phyloP scores from a whole-genome alignment of 192 early-diverging fungal genomes.

The Podila clonocystis region DNA sequence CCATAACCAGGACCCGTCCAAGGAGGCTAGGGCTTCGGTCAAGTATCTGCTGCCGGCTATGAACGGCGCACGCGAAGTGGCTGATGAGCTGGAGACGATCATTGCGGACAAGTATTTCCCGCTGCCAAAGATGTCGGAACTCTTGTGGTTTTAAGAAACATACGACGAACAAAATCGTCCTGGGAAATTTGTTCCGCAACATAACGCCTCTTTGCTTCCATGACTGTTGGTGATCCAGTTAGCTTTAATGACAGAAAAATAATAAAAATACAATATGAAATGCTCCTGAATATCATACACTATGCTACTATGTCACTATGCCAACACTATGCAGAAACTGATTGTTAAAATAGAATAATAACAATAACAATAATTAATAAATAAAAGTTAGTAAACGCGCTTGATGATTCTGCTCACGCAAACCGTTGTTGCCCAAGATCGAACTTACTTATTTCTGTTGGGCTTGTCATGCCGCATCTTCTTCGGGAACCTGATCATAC shows the following conservation, averaged over 20 bases:
- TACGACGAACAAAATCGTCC: too few species aligned
- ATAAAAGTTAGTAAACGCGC: not conserved
- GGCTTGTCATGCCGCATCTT: conserved; percentile 71
- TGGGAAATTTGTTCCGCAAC: too few species aligned
- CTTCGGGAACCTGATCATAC: conserved; percentile 59
- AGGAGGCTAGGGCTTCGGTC: conserved; percentile 70
- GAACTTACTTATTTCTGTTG: conserved; percentile 45
- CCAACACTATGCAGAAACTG: not conserved
- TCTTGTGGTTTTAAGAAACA: conserved; percentile 74
- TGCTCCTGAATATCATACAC: not conserved
- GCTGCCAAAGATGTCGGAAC: conserved; percentile 95
- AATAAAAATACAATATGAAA: not conserved
- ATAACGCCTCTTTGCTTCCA: too few species aligned
- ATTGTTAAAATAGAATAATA: not conserved
- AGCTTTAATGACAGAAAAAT: too few species aligned
- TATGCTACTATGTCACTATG: not conserved
- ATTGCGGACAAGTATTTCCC: conserved; percentile 95
- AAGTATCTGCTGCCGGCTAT: conserved; percentile 72
- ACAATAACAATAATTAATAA: too few species aligned
- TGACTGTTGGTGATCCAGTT: too few species aligned
- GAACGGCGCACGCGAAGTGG: conserved; percentile 71
- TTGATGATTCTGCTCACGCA: too few species aligned
- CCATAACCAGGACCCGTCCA: conserved; percentile 58
- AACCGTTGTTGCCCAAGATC: not conserved
- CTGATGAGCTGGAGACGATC: conserved; percentile 80